Conservation (phyloP, 2,329 filamentous ascomycete genomes). For the Penicillium sp. region DNA sequence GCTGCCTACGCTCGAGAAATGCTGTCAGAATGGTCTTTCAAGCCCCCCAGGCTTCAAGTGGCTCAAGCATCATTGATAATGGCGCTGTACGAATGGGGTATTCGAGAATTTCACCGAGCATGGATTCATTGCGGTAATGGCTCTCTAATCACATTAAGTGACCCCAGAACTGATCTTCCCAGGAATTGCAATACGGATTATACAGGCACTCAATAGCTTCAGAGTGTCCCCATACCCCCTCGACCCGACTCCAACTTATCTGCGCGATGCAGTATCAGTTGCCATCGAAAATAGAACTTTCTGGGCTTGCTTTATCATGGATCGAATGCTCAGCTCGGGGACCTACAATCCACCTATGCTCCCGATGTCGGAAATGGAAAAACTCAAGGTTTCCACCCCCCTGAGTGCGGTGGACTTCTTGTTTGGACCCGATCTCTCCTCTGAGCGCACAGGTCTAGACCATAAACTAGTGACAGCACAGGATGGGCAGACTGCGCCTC, state of each 20-base stretch:
- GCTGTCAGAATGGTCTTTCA: slow-evolving; percentile 14
- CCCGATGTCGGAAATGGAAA: slow-evolving; percentile 21
- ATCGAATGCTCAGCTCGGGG: slow-evolving; percentile 48
- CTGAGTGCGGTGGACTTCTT: slow-evolving; percentile 37
- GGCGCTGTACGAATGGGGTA: slow-evolving; percentile 47
- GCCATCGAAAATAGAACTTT: slow-evolving; percentile 45
- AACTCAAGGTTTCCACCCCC: slow-evolving; percentile 13
- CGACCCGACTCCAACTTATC: slow-evolving; percentile 23
- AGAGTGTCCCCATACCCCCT: slow-evolving; percentile 25
- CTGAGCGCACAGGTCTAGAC: slow-evolving; percentile 10
- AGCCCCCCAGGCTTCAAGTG: slow-evolving; percentile 35
- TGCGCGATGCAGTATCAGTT: slow-evolving; percentile 25
- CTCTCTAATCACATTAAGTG: background rate
- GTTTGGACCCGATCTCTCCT: slow-evolving; percentile 34
- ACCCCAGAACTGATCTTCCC: background rate
- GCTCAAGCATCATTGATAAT: slow-evolving; percentile 46
- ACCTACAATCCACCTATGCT: slow-evolving; percentile 35
- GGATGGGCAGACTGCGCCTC: slow-evolving; percentile 4
- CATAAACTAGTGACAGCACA: slow-evolving; percentile 3
- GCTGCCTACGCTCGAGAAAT: slow-evolving; percentile 14
- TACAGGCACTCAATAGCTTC: slow-evolving; percentile 31
- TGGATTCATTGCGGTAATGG: slow-evolving; percentile 43
- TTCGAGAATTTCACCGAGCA: slow-evolving; percentile 45
- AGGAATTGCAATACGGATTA: slow-evolving; percentile 45
- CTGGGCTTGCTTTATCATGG: slow-evolving; percentile 52